Percentiles rank a stretch among this genome's conserved stretches.
These are phyloP conservation scores for Suhomyces bokatorum DNA, from an alignment of 1,139 yeast genomes.

Conservation along the genomic window DNA sequence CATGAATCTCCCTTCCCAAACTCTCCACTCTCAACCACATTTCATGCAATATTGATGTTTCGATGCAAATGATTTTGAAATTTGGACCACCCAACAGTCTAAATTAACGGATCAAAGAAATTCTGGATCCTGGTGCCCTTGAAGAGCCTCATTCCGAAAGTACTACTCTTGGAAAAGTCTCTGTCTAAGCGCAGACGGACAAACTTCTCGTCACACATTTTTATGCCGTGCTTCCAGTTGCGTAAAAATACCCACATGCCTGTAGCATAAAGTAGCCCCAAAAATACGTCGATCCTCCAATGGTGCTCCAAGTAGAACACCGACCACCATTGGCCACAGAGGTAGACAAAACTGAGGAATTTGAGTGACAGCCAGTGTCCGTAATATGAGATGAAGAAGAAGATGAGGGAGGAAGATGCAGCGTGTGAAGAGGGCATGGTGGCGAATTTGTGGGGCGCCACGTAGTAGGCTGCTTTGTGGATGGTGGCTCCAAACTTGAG, in stretches of 20 bases:
- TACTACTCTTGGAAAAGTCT: conserved; percentile 15
- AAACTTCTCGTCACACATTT: conserved; percentile 14
- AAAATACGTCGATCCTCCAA: conserved; percentile 20
- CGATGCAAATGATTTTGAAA: no score
- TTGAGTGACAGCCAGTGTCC: conserved; percentile 14
- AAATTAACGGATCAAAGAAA: conserved; percentile 17
- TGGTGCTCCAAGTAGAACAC: conserved; percentile 20
- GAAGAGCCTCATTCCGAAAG: conserved; percentile 20
- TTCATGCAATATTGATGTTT: no score
- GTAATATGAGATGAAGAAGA: conserved; percentile 19
- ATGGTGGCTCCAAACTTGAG: conserved; percentile 16
- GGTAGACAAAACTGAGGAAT: conserved; percentile 12
- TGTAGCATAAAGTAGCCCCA: conserved; percentile 18
- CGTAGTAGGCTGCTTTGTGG: conserved; percentile 17
- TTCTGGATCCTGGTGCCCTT: conserved; percentile 14
- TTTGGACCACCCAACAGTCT: no score
- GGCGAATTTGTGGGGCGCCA: conserved; percentile 20
- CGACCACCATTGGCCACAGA: conserved; percentile 22
- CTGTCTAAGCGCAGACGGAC: conserved; percentile 14
- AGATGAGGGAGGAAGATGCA: conserved; percentile 17
- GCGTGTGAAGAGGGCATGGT: conserved; percentile 20
- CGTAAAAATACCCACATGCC: conserved; percentile 15
- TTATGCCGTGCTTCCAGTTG: conserved; percentile 15
- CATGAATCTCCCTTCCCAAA: no score
- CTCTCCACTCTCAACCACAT: no score